Base-by-base conservation (phyloP, 2,329 filamentous ascomycete genomes). In the Alternaria consortialis region DNA sequence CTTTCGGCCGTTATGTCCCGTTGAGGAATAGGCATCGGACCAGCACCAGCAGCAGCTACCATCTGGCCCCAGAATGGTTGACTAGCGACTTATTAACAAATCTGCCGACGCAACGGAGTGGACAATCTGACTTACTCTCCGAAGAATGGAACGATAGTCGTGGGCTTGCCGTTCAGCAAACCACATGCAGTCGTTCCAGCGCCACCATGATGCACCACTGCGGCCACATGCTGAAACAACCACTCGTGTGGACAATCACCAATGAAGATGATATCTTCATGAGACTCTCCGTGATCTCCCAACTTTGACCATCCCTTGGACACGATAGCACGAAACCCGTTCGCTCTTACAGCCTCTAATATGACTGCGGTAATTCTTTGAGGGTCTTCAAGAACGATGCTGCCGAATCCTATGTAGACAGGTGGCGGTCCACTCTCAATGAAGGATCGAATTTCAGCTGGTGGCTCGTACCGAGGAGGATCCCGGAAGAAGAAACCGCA, bases 181-280 rank as follows among this genome's bases (percentile, higher is more conserved):
- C 92, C 92, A 0, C 91, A 91, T 0, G 92, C 91, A 0, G 91
- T 93, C 2, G 92, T 96, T 13, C 92, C 92, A 4, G 92, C 92
- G 56, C 92, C 92, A n/a, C 92, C 92, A 64, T 95, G 92, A 71
- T 96, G 92, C 5, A 94, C 89, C 1, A 96, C 92, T 44, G 87
- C 88, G 0, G 90, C 89, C 1, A 95, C 91, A 43, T 85, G 87
- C 63, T 91, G 84, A 75, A 96, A 96, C 0, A 96, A 81, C 92
- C 92, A 96, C 77, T 95, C 92, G 65, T 96, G 92, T 0, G 92
- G 92, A 44, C 89, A 88, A 72, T 94, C 94, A n/a, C 90, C 91
- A 17, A 72, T 23, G 86, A 74, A 72, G 80, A 85, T 62, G 81
- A 83, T 23, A 84, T 77, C 37, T 9, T 31, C 11, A 7, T 43